phyloP scores from a whole-genome alignment of 1,284 basidiomycete species.

The Ganoderma sinense region DNA sequence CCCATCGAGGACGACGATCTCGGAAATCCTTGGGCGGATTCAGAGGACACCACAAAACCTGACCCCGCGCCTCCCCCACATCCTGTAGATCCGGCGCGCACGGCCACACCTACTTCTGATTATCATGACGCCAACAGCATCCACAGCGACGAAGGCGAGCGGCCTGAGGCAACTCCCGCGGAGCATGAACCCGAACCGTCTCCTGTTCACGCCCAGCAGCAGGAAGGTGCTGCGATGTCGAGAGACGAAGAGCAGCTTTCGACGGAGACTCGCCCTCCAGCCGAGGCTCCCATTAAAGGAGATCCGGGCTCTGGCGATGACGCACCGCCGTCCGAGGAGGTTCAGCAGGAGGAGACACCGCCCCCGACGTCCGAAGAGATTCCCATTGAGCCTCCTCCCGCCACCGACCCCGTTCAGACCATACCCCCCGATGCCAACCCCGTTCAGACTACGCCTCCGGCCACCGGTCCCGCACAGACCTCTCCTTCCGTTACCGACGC shows the following conservation, averaged over 20 bases:
- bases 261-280: background rate
- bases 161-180: background rate
- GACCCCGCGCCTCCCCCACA: background rate
- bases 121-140: conserved; percentile 6
- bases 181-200: background rate
- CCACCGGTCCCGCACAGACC: background rate
- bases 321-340: background rate
- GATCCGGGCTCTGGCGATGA: background rate
- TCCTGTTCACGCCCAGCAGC: background rate
- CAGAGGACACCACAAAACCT: background rate
- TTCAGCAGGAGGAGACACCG: background rate
- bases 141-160: conserved; percentile 2
- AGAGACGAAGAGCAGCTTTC: background rate
- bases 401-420: background rate
- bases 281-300: background rate
- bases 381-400: background rate
- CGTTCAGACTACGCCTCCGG: background rate
- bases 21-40: background rate
- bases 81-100: background rate
- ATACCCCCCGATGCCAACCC: background rate
- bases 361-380: background rate
- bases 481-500: background rate
- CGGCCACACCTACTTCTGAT: conserved; percentile 1
- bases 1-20: background rate
- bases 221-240: background rate